Base-by-base conservation (phyloP, 331 rosid genomes). In the Arachis monticola region DNA sequence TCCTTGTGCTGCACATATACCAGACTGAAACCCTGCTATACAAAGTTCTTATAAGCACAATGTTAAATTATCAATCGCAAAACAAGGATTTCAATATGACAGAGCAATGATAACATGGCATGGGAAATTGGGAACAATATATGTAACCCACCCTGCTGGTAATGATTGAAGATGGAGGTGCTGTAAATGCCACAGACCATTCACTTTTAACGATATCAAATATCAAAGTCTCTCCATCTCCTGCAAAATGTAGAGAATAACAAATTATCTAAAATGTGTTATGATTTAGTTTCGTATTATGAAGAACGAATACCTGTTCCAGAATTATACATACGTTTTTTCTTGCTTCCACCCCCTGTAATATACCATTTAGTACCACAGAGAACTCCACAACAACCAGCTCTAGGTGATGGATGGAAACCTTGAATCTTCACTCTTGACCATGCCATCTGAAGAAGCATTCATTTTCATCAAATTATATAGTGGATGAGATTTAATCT, bases 281-380 rank as follows among this genome's bases (percentile, higher is more conserved):
- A 35, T 35, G 9, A 7, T 1, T 5, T 44, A 22, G 30, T n/a
- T 69, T 41, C 14, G 58, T 41, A 57, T 55, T 69, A 67, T 74
- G 44, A 76, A 72, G 44, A 76, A 72, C 47, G 59, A 6, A 57
- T 76, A 73, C 46, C 52, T 42, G 63, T 38, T 30, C 67, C 69
- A 67, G 63, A 8, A 46, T 27, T 70, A 81, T 72, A 76, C 92
- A 35, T 91, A 93, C 98, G 79, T 69, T 91, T 91, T 87, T 93
- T 93, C 74, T 77, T 80, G 91, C 92, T 89, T 88, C 97, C 98
- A 66, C 98, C 96, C 57, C 98, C 98, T 2, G 94, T 77, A 10
- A 93, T 91, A 86, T 88, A 93, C 97, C 98, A 93, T 80, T 89
- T 93, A 68, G 97, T 87, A 63, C 97, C 97, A 73, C 91, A 85